A percentile compares a stretch with the other conserved stretches of the same genome.
phyloP scores from a whole-genome alignment of 139 green algal species.

The Coelastrella sp. region DNA sequence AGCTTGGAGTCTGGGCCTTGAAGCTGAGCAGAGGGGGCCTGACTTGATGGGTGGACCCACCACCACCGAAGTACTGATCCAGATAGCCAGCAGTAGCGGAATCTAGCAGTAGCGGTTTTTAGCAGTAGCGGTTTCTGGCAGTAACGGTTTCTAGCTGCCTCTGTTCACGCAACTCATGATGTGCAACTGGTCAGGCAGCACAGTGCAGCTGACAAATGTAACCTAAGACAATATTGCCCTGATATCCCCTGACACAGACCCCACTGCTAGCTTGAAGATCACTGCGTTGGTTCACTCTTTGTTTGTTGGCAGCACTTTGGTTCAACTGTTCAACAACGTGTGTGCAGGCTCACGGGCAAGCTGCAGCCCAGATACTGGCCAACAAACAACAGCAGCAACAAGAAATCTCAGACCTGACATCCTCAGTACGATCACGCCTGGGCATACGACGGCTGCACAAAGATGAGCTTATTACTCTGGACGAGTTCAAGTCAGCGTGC shows the following conservation, averaged over 20 bases:
- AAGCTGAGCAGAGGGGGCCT: too few species aligned
- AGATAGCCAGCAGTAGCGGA: not conserved
- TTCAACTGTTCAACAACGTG: not conserved
- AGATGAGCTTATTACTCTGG: not conserved
- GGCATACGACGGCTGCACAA: constrained; percentile 24
- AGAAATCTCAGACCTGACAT: constrained; percentile 25
- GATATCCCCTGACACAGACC: too few species aligned
- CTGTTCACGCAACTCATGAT: too few species aligned
- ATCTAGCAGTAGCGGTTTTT: too few species aligned
- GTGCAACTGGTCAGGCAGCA: too few species aligned
- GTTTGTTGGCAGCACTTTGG: not conserved
- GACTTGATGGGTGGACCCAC: too few species aligned
- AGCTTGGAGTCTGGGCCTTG: too few species aligned
- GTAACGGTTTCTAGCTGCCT: too few species aligned
- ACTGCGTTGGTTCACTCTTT: not conserved
- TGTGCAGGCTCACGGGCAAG: constrained; percentile 1
- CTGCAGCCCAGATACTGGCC: not conserved
- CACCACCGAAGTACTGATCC: too few species aligned
- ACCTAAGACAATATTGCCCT: too few species aligned
- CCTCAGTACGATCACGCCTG: constrained; percentile 13
- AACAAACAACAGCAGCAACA: not conserved
- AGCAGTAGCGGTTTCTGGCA: too few species aligned
- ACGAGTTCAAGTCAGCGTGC: constrained; percentile 1
- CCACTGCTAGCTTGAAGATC: not conserved
- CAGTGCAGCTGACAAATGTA: too few species aligned